Conservation (phyloP, 2,329 filamentous ascomycete species). For the Fusarium humuli region DNA sequence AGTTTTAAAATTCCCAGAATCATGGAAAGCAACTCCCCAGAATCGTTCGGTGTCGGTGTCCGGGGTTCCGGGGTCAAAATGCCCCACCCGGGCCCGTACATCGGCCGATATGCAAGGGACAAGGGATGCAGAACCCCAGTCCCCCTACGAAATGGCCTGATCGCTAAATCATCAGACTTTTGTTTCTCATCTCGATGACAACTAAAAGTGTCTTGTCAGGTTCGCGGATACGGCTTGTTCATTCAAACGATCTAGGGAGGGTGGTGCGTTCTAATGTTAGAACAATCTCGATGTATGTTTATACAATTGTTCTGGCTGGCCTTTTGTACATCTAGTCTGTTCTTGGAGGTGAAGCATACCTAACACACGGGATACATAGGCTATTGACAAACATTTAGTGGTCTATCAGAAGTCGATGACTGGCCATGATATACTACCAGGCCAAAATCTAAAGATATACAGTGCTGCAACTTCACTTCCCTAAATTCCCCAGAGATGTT, state of each 20-base stretch:
- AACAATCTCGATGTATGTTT: neutral
- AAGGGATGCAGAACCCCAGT: conserved; percentile 25
- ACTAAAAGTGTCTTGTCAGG: neutral
- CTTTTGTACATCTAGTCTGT: neutral
- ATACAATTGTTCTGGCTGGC: neutral
- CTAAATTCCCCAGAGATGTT: neutral
- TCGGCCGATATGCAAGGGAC: conserved; percentile 36
- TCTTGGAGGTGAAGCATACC: neutral
- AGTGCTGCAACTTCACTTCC: neutral
- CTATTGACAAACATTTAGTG: no score
- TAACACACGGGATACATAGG: neutral
- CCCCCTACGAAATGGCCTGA: conserved; percentile 31
- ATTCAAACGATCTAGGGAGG: neutral
- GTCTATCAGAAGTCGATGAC: neutral
- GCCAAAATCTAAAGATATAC: neutral
- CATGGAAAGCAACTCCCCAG: neutral
- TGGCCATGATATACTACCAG: no score
- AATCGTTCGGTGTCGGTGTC: conserved; percentile 14
- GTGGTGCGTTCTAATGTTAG: neutral
- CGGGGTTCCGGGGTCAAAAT: conserved; percentile 5
- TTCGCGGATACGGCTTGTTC: neutral
- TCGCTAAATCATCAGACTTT: conserved; percentile 30
- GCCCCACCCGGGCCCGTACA: conserved; percentile 27
- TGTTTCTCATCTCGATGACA: conserved; percentile 3
- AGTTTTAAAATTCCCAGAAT: neutral